Base-by-base conservation (phyloP, 352 stramenopile genomes). In the Pythium sukuiense region DNA sequence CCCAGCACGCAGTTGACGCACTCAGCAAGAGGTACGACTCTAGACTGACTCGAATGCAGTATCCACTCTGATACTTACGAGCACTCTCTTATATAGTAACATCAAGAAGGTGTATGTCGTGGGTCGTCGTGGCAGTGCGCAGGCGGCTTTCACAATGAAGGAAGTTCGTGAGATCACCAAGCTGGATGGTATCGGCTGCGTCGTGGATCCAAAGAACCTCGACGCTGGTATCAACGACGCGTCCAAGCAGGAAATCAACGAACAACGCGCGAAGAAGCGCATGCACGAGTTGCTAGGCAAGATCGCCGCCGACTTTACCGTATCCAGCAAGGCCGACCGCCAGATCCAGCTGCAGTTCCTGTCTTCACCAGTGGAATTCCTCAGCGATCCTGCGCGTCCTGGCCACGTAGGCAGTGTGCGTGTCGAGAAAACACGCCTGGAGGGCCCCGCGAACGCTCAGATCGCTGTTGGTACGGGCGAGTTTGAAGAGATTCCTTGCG, bases 141-240 rank as follows among this genome's bases (percentile, higher is more conserved):
- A 99, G 80, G 95, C 90, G 20, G 93, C 97, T 20, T 99, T 99
- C 75, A 99, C 96, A 32, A 99, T 99, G 72, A 99, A 99, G 65
- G 96, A 98, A 67, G 70, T 98, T 27, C 83, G 93, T 26, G 93
- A 98, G 63, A 68, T 98, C 64, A 97, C 87, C 20, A 93, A 92
- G 55, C 68, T 97, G 35, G 62, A 89, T 32, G 71, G 79, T 33
- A 88, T 92, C 1, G 68, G 80, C 14, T 98, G 93, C 67, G 70
- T 97, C 11, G 88, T 99, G 20, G 71, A 96, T 61, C 73, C 85
- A 7, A 78, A 91, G 12, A 95, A 99, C 64, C 55, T 99, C 43
- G 76, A 92, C n/a, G 49, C 80, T 41, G 95, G 96, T 35, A 74
- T 87, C 59, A 99, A 83, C 3, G 69, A 78, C 6, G 77, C 83